Conservation (phyloP, 2,329 filamentous ascomycete genomes). For the Phialophora expanda region DNA sequence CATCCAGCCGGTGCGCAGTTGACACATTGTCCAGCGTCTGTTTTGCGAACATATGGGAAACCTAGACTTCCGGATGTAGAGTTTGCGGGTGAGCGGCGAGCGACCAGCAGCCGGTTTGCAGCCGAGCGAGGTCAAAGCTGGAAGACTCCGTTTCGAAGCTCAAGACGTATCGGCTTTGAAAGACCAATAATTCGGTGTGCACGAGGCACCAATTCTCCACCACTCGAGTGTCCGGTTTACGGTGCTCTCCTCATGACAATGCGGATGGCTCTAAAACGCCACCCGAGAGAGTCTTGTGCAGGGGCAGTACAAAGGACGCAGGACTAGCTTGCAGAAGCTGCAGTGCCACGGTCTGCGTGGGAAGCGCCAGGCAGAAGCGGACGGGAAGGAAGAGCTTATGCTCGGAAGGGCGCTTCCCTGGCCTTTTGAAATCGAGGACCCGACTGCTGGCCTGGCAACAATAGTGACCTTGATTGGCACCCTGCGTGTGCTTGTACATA, state of each 20-base stretch:
- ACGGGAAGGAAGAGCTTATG: constrained; percentile 6
- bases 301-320: constrained; percentile 12
- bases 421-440: neutral
- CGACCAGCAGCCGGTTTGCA: neutral
- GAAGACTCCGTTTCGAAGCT: neutral
- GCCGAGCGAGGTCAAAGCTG: neutral
- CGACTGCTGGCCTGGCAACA: neutral
- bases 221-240: neutral
- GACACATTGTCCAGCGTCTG: neutral
- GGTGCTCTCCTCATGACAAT: neutral
- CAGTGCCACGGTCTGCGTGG: neutral
- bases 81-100: neutral
- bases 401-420: constrained; percentile 2
- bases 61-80: neutral
- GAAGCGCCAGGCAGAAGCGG: constrained; percentile 6
- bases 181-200: neutral
- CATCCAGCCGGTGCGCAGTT: no score
- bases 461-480: neutral
- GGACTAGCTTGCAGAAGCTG: constrained; percentile 6
- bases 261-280: neutral
- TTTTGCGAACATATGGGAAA: neutral
- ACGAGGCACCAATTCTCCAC: neutral
- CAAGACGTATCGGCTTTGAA: neutral
- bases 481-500: neutral
- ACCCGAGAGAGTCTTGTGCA: constrained; percentile 19